phyloP scores from a whole-genome alignment of 306 rosid genomes.

The Casuarina cunninghamiana region DNA sequence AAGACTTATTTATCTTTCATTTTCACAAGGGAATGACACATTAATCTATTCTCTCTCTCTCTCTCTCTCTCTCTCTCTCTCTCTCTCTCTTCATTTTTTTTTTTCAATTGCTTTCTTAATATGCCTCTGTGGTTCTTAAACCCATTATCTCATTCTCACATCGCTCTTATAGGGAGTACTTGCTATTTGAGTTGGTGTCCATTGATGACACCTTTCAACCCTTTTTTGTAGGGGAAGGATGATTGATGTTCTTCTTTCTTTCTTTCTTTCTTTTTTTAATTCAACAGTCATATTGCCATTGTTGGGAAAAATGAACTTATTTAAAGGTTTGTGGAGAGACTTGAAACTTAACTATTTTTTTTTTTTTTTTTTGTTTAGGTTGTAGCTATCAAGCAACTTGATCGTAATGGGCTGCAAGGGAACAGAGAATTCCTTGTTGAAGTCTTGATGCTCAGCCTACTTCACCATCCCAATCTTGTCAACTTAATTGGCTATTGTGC shows the following conservation, averaged over 20 bases:
- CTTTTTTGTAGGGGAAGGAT: background rate
- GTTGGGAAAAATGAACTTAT: background rate
- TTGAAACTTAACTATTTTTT: conserved; percentile 4
- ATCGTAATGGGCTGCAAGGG: conserved; percentile 62
- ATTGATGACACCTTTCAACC: background rate
- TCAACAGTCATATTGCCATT: background rate
- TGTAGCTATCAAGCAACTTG: conserved; percentile 60
- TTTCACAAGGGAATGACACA: background rate
- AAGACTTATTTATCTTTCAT: background rate
- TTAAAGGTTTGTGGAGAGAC: conserved; percentile 6
- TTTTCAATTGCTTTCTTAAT: background rate
- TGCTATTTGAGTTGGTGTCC: background rate
- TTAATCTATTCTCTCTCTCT: background rate
- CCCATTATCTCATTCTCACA: background rate
- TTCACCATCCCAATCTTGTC: conserved; percentile 63
- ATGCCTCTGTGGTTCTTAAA: background rate
- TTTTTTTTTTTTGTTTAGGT: conserved; percentile 34
- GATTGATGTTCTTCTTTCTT: too few species aligned
- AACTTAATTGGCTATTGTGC: conserved; percentile 59
- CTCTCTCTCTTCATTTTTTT: background rate
- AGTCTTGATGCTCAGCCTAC: conserved; percentile 57
- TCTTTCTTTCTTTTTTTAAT: background rate
- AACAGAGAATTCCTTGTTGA: conserved; percentile 63
- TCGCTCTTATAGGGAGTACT: background rate
- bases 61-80: background rate